Evolutionary conservation across 139 green algal species (phyloP).

Genomic region (Tetradesmus obliquus): DNA sequence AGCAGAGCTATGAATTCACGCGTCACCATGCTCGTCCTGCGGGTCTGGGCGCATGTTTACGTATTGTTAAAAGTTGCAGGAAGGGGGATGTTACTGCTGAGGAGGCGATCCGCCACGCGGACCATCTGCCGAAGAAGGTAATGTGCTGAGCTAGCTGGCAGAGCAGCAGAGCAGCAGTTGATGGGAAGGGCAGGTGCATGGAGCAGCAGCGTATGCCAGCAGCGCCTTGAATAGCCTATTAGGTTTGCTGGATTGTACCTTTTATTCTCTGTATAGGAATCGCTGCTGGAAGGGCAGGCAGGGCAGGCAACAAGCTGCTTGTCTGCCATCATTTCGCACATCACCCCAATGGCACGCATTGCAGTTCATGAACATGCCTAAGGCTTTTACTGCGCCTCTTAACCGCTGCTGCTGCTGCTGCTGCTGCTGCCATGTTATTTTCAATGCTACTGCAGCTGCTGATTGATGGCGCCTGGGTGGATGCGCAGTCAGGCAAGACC

Average conservation of each 20-base stretch:
- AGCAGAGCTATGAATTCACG: background rate
- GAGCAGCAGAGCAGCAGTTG: background rate
- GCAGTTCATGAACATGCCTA: background rate
- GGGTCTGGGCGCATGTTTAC: background rate
- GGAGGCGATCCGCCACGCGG: slow-evolving; percentile 24
- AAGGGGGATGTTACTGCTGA: slow-evolving; percentile 18
- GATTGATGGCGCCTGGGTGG: slow-evolving; percentile 77
- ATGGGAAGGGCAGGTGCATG: background rate
- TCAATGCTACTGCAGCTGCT: slow-evolving; percentile 60
- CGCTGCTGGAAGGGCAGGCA: too few species aligned
- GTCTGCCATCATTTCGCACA: background rate
- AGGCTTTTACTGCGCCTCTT: background rate
- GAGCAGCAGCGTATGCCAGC: too few species aligned
- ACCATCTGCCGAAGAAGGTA: slow-evolving; percentile 28
- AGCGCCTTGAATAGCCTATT: too few species aligned
- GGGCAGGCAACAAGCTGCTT: background rate
- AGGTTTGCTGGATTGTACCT: too few species aligned
- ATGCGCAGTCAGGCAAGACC: slow-evolving; percentile 56
- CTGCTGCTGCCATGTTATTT: background rate
- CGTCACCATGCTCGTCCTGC: background rate
- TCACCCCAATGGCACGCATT: background rate
- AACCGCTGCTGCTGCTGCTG: background rate
- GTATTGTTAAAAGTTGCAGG: background rate
- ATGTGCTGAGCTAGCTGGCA: background rate
- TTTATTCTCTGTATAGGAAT: too few species aligned